These are phyloP conservation scores for Maudiozyma serrabonitensis DNA, from an alignment of 805 yeast genomes.

Conservation along the genomic window DNA sequence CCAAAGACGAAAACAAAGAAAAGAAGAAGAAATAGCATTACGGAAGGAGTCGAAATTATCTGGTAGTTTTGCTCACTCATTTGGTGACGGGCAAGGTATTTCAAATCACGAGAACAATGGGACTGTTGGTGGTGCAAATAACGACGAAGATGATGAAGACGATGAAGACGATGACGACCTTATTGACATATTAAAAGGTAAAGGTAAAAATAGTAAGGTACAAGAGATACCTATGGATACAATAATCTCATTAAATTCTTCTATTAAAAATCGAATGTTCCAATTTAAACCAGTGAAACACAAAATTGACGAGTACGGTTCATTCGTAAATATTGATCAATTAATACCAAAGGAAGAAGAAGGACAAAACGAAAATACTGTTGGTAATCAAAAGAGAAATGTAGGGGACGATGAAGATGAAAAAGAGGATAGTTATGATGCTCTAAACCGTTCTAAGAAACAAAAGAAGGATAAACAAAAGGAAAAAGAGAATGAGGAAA, in stretches of 20 bases:
- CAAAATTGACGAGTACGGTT: slow-evolving; percentile 83
- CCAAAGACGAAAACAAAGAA: slow-evolving; percentile 34
- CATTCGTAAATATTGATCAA: slow-evolving; percentile 54
- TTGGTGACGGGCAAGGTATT: not conserved
- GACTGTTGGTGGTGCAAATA: not conserved
- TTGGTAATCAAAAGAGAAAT: not conserved
- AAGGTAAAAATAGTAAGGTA: slow-evolving; percentile 2
- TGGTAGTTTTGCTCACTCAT: slow-evolving; percentile 9
- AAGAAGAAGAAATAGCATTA: slow-evolving; percentile 26
- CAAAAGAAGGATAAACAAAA: slow-evolving; percentile 26
- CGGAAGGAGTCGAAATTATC: slow-evolving; percentile 25
- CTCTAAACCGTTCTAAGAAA: slow-evolving; percentile 15
- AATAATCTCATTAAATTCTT: slow-evolving; percentile 15
- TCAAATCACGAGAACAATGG: not conserved
- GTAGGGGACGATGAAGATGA: slow-evolving; percentile 1
- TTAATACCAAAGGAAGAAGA: slow-evolving; percentile 39
- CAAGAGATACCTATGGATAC: slow-evolving; percentile 24
- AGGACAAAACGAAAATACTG: slow-evolving; percentile 11
- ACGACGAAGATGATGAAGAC: slow-evolving; percentile 19
- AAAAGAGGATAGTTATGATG: slow-evolving; percentile 1
- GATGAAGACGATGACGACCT: slow-evolving; percentile 24
- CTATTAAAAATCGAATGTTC: slow-evolving; percentile 50
- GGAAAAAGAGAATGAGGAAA: slow-evolving; percentile 16
- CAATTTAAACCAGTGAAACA: slow-evolving; percentile 55
- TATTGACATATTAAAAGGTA: slow-evolving; percentile 3